A percentile compares a stretch with the other conserved stretches of the same genome.
Conservation (phyloP, 202 grass and related monocot species). For the Panicum virgatum region DNA sequence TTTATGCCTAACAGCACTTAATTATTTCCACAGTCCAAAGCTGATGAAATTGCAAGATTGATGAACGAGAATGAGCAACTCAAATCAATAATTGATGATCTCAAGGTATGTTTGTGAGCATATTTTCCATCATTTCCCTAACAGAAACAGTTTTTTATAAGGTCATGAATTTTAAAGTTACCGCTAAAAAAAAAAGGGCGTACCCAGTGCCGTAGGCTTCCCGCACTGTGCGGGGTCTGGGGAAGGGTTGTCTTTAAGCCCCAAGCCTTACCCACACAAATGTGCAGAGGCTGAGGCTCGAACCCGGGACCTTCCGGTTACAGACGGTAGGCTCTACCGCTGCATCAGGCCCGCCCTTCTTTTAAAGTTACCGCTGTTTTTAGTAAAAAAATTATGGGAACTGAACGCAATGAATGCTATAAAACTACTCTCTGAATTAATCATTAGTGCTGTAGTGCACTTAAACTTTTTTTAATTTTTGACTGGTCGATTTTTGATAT, state of each 20-base stretch:
- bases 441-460: background rate
- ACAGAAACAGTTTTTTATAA: constrained; percentile 6
- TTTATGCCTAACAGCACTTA: constrained; percentile 7
- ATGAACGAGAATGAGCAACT: constrained; percentile 93
- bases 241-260: too few species aligned
- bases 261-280: too few species aligned
- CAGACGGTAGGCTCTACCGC: too few species aligned
- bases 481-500: constrained; percentile 34
- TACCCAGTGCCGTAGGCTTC: too few species aligned
- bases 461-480: constrained; percentile 24
- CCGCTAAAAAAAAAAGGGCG: too few species aligned
- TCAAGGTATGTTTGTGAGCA: constrained; percentile 74
- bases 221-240: too few species aligned
- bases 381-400: constrained; percentile 8
- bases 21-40: constrained; percentile 77
- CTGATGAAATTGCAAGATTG: constrained; percentile 92
- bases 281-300: too few species aligned
- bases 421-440: background rate
- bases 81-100: constrained; percentile 85
- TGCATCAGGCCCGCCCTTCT: too few species aligned
- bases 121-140: constrained; percentile 26
- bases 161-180: background rate
- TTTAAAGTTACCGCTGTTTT: background rate
- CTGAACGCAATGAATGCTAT: constrained; percentile 7
- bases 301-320: too few species aligned